A percentile compares a stretch with the other conserved stretches of the same genome.
phyloP scores from a whole-genome alignment of 106 monocot genomes.

The Apostasia ramifera region DNA sequence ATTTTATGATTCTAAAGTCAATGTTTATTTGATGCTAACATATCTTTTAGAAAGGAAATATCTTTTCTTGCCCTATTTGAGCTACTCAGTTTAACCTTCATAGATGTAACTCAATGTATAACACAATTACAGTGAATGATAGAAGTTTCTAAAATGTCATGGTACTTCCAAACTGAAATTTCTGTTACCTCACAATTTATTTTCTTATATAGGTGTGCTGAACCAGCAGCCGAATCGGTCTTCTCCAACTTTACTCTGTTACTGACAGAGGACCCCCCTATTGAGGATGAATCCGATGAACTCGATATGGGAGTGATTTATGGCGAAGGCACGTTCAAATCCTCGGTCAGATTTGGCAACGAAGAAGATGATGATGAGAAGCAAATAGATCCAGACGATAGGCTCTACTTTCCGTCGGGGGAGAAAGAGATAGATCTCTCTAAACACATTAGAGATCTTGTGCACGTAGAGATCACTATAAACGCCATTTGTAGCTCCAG shows the following conservation, averaged over 20 bases:
- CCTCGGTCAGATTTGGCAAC: background rate
- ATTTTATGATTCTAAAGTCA: too few relatives aligned
- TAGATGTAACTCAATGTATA: too few relatives aligned
- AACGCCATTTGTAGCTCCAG: slow-evolving; percentile 45
- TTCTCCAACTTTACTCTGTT: slow-evolving; percentile 82
- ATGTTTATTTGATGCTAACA: too few relatives aligned
- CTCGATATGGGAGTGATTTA: slow-evolving; percentile 60
- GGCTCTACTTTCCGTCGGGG: slow-evolving; percentile 66
- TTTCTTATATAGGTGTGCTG: slow-evolving; percentile 53
- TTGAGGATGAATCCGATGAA: slow-evolving; percentile 47
- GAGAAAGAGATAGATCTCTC: slow-evolving; percentile 84
- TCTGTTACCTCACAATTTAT: background rate
- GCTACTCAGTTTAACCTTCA: too few relatives aligned
- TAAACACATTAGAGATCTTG: slow-evolving; percentile 66
- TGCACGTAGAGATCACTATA: slow-evolving; percentile 84
- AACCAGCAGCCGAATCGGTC: slow-evolving; percentile 53
- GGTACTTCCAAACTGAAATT: too few relatives aligned
- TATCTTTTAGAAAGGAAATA: too few relatives aligned
- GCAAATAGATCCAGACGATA: slow-evolving; percentile 69
- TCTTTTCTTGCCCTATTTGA: too few relatives aligned
- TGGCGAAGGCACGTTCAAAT: slow-evolving; percentile 26
- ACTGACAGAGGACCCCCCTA: slow-evolving; percentile 57
- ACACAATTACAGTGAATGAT: too few relatives aligned
- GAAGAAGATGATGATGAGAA: slow-evolving; percentile 45
- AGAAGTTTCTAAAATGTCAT: too few relatives aligned